A percentile compares a stretch with the other conserved stretches of the same genome.
phyloP scores from a whole-genome alignment of 768 basidiomycete genomes.

The Kondoa malvinella region DNA sequence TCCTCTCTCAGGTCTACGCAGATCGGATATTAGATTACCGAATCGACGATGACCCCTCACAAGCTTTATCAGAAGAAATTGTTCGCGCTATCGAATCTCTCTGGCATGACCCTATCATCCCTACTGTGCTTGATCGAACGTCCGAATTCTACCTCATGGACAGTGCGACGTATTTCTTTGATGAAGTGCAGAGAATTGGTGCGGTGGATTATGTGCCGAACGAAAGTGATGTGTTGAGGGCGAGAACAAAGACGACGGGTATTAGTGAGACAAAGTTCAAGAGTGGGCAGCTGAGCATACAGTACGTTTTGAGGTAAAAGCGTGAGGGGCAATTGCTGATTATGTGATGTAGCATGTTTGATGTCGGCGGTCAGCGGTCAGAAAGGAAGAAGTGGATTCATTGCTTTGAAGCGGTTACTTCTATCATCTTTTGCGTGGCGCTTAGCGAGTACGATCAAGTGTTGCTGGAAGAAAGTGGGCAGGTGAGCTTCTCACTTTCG shows the following conservation, averaged over 20 bases:
- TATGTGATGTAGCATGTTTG: constrained; percentile 42
- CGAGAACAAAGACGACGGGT: constrained; percentile 74
- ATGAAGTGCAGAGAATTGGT: constrained; percentile 66
- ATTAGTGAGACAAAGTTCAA: constrained; percentile 67
- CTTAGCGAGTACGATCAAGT: constrained; percentile 63
- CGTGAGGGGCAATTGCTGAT: not conserved
- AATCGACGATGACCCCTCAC: constrained; percentile 28
- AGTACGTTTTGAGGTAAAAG: constrained; percentile 27
- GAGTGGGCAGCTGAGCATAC: constrained; percentile 38
- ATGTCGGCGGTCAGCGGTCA: constrained; percentile 61
- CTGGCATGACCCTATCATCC: constrained; percentile 39
- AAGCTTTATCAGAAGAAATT: constrained; percentile 32
- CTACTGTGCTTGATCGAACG: constrained; percentile 34
- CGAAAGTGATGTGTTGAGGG: constrained; percentile 68
- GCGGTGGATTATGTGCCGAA: constrained; percentile 63
- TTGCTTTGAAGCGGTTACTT: constrained; percentile 63
- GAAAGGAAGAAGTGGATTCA: constrained; percentile 68
- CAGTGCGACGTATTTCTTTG: constrained; percentile 80
- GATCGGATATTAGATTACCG: constrained; percentile 36
- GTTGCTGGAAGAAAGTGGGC: constrained; percentile 45
- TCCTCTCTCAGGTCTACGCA: constrained; percentile 30
- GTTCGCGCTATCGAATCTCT: constrained; percentile 35
- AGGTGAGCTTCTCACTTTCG: constrained; percentile 20
- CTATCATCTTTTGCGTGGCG: constrained; percentile 59
- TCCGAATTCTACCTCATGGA: constrained; percentile 86